phyloP scores from a whole-genome alignment of 2,329 filamentous ascomycete species.

The Clonostachys byssicola region DNA sequence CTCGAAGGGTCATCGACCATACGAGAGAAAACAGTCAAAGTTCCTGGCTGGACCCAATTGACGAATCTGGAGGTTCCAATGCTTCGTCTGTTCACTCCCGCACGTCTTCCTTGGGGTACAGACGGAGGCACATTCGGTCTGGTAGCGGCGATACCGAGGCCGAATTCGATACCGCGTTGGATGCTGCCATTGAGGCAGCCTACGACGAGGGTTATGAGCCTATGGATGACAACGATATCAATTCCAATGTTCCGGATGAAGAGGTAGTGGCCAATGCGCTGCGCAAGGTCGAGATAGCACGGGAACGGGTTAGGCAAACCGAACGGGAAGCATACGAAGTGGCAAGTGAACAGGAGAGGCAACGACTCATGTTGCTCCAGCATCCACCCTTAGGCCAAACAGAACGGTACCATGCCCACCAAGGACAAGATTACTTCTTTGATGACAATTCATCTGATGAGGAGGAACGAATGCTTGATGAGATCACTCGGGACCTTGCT shows the following conservation, averaged over 20 bases:
- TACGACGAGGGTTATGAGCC: constrained; percentile 91
- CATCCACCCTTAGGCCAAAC: not conserved
- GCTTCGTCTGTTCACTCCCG: constrained; percentile 78
- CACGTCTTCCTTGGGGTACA: constrained; percentile 64
- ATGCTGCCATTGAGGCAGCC: constrained; percentile 92
- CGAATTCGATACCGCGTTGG: constrained; percentile 89
- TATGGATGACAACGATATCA: constrained; percentile 44
- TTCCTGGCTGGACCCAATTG: constrained; percentile 92
- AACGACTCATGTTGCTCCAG: constrained; percentile 16
- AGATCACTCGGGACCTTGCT: constrained; percentile 80
- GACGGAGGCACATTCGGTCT: constrained; percentile 65
- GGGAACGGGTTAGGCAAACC: constrained; percentile 69
- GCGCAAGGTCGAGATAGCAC: constrained; percentile 68
- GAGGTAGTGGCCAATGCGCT: constrained; percentile 51
- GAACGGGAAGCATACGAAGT: constrained; percentile 57
- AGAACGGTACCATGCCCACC: not conserved
- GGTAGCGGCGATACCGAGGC: constrained; percentile 73
- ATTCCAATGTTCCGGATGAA: constrained; percentile 27
- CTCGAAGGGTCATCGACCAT: constrained; percentile 21
- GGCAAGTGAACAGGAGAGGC: constrained; percentile 36
- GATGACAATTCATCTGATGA: constrained; percentile 63
- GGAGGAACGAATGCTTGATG: constrained; percentile 76
- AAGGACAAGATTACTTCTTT: constrained; percentile 17
- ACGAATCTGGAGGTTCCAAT: constrained; percentile 81
- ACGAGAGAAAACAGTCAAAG: constrained; percentile 65